phyloP scores from a whole-genome alignment of 179 eudicot genomes.

The Spinacia oleracea region DNA sequence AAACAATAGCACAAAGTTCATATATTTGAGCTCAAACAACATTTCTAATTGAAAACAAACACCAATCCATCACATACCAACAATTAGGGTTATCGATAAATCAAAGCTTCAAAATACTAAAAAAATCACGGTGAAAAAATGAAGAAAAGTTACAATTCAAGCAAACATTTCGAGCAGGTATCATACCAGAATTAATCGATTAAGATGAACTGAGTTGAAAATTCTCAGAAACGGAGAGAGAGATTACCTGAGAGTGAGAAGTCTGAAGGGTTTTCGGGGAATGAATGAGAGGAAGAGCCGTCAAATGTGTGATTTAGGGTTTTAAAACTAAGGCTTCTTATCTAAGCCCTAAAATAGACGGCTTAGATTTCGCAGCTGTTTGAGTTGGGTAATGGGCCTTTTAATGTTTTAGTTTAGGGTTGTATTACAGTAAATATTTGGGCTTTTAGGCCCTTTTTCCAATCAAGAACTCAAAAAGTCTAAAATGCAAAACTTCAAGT shows the following conservation, averaged over 20 bases:
- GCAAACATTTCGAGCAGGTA: not conserved
- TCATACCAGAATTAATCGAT: not conserved
- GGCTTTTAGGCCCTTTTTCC: not conserved
- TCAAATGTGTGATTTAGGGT: slow-evolving; percentile 1
- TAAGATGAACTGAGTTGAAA: not conserved
- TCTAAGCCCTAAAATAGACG: slow-evolving; percentile 29
- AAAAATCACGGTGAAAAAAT: not conserved
- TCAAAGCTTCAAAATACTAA: too few relatives aligned
- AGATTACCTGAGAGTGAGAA: slow-evolving; percentile 21
- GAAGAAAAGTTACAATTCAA: not conserved
- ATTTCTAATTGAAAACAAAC: too few relatives aligned
- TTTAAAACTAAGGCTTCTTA: not conserved
- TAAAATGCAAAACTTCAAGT: too few relatives aligned
- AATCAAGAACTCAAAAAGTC: too few relatives aligned
- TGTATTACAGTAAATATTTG: not conserved
- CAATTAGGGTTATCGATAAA: too few relatives aligned
- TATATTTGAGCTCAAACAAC: too few relatives aligned
- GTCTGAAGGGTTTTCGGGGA: not conserved
- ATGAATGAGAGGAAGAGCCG: slow-evolving; percentile 6
- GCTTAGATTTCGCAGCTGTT: slow-evolving; percentile 13
- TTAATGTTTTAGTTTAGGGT: not conserved
- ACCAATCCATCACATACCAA: too few relatives aligned
- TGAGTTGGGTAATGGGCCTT: slow-evolving; percentile 3
- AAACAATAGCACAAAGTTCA: too few relatives aligned
- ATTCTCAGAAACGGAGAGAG: not conserved